A percentile compares a stretch with the other conserved stretches of the same genome.
These are phyloP conservation scores for Leptodontidium sp. DNA, from an alignment of 2,329 filamentous ascomycete genomes.

Conservation along the genomic window DNA sequence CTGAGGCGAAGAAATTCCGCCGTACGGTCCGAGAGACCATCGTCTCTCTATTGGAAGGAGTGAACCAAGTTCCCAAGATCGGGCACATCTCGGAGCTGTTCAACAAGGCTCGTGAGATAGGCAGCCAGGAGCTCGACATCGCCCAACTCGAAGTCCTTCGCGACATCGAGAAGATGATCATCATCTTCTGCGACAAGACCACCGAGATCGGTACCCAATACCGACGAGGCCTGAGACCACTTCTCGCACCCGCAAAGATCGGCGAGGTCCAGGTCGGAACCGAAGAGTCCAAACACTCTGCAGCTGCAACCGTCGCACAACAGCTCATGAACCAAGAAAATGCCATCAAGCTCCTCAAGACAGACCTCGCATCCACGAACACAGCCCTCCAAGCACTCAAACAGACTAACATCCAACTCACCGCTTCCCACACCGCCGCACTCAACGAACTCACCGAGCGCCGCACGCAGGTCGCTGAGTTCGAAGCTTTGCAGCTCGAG, in stretches of 20 bases:
- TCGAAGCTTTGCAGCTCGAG: background rate
- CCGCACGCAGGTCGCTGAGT: slow-evolving; percentile 3
- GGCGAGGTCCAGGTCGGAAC: background rate
- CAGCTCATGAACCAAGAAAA: background rate
- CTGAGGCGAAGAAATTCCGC: background rate
- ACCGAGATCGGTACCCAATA: background rate
- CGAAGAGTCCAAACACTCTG: background rate
- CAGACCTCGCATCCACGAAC: background rate
- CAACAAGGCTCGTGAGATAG: background rate
- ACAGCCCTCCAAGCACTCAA: background rate
- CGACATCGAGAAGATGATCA: background rate
- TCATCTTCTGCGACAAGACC: background rate
- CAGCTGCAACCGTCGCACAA: background rate
- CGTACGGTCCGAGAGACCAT: background rate
- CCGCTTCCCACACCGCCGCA: background rate
- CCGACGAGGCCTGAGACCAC: background rate
- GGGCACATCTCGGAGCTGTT: background rate
- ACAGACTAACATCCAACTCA: background rate
- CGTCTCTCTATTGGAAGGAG: background rate
- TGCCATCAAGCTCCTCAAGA: background rate
- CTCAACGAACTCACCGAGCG: slow-evolving; percentile 8
- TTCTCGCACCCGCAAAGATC: background rate
- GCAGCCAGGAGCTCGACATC: background rate
- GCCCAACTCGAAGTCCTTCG: background rate
- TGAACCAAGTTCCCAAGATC: background rate